Percentiles rank a stretch among this genome's conserved stretches.
Conservation (phyloP, 257 asterid species). For the Galeopsis tetrahit region DNA sequence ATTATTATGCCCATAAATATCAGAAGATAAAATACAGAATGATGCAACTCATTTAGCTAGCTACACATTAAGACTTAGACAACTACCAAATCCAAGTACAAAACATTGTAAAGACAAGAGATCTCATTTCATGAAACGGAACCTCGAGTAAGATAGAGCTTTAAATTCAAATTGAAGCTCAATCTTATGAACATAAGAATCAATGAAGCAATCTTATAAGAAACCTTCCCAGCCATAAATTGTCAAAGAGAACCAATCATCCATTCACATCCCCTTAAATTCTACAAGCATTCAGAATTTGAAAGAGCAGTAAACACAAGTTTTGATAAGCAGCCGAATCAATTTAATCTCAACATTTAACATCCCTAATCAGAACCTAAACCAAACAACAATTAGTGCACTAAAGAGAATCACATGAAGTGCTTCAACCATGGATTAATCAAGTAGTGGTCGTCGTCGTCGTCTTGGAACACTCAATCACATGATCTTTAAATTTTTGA, state of each 20-base stretch:
- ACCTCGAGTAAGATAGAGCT: too few relatives aligned
- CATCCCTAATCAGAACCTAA: slow-evolving; percentile 20
- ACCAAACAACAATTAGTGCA: slow-evolving; percentile 27
- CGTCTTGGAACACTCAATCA: slow-evolving; percentile 69
- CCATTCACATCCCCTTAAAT: background rate
- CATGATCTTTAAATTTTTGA: slow-evolving; percentile 86
- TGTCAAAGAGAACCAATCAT: background rate
- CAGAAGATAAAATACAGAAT: too few relatives aligned
- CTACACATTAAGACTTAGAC: too few relatives aligned
- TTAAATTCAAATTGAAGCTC: too few relatives aligned
- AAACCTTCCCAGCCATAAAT: too few relatives aligned
- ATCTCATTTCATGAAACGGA: too few relatives aligned
- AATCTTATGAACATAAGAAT: too few relatives aligned
- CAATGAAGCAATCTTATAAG: too few relatives aligned
- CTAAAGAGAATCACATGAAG: background rate
- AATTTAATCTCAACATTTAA: background rate
- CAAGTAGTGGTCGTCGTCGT: slow-evolving; percentile 28
- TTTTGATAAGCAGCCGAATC: slow-evolving; percentile 17
- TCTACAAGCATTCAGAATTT: background rate
- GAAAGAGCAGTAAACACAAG: background rate
- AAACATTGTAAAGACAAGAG: too few relatives aligned
- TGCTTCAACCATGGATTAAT: slow-evolving; percentile 6
- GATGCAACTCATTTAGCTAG: too few relatives aligned
- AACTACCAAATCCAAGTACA: too few relatives aligned
- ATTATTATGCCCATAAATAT: too few relatives aligned